These are phyloP conservation scores for Stellera chamaejasme DNA, from an alignment of 345 rosid genomes.

Conservation along the genomic window DNA sequence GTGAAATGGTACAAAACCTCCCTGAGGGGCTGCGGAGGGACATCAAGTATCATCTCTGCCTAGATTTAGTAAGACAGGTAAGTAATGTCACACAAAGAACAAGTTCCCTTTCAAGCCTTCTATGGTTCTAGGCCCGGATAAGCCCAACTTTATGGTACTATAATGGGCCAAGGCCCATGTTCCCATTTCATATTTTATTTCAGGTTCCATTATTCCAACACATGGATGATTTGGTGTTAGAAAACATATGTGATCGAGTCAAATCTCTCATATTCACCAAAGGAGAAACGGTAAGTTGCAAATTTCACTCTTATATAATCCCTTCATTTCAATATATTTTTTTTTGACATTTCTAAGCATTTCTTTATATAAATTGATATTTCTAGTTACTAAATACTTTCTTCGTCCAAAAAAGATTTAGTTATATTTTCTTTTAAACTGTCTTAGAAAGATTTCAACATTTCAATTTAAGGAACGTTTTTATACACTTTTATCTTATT, in stretches of 20 bases:
- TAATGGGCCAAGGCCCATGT: background rate
- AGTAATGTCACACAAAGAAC: constrained; percentile 16
- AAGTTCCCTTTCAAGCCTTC: background rate
- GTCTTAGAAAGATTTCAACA: no score
- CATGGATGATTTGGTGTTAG: constrained; percentile 90
- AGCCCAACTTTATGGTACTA: constrained; percentile 1
- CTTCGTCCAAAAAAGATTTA: no score
- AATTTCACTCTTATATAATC: background rate
- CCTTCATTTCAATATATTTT: background rate
- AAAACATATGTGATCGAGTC: constrained; percentile 90
- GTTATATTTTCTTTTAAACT: no score
- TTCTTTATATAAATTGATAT: no score
- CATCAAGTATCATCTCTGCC: constrained; percentile 90
- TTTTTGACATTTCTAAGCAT: no score
- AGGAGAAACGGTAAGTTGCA: constrained; percentile 74
- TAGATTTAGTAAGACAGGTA: constrained; percentile 92
- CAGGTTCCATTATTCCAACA: constrained; percentile 95
- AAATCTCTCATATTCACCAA: constrained; percentile 90
- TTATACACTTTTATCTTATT: no score
- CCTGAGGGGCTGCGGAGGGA: constrained; percentile 95
- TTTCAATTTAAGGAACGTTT: no score
- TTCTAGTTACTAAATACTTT: no score
- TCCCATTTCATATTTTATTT: background rate
- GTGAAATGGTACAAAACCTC: constrained; percentile 76
- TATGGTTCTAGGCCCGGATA: background rate